Evolutionary conservation across 129 eudicot species (phyloP).

Genomic region (Cynara cardunculus): DNA sequence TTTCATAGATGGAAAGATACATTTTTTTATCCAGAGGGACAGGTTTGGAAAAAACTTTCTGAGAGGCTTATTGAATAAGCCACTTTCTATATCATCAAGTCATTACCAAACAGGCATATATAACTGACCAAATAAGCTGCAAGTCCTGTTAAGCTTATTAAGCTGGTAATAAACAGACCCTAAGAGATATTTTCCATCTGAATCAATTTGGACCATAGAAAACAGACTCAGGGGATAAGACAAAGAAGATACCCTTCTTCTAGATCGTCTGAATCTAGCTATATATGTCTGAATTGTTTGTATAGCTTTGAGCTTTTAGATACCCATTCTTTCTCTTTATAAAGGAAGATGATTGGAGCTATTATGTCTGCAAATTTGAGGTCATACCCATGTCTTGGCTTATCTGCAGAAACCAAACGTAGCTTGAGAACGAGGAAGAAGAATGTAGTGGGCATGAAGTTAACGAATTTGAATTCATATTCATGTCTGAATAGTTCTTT

Average conservation of each 20-base stretch:
- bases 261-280: not conserved
- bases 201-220: conserved; percentile 37
- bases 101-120: too few species aligned
- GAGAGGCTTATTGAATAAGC: too few species aligned
- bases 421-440: conserved; percentile 19
- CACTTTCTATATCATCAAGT: too few species aligned
- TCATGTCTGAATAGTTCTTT: conserved; percentile 24
- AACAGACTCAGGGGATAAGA: conserved; percentile 20
- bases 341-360: conserved; percentile 17
- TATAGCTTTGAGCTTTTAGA: not conserved
- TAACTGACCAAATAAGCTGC: too few species aligned
- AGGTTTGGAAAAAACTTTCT: too few species aligned
- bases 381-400: conserved; percentile 34
- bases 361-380: conserved; percentile 21
- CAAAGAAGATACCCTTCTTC: conserved; percentile 25
- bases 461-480: not conserved
- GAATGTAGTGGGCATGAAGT: conserved; percentile 15
- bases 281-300: not conserved
- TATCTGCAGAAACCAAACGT: conserved; percentile 22
- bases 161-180: too few species aligned
- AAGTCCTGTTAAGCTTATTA: too few species aligned
- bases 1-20: too few species aligned
- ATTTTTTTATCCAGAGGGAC: too few species aligned
- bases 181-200: not conserved
- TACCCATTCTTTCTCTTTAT: not conserved